These are phyloP conservation scores for Coniochaeta sp. DNA, from an alignment of 2,329 filamentous ascomycete genomes.

Conservation along the genomic window DNA sequence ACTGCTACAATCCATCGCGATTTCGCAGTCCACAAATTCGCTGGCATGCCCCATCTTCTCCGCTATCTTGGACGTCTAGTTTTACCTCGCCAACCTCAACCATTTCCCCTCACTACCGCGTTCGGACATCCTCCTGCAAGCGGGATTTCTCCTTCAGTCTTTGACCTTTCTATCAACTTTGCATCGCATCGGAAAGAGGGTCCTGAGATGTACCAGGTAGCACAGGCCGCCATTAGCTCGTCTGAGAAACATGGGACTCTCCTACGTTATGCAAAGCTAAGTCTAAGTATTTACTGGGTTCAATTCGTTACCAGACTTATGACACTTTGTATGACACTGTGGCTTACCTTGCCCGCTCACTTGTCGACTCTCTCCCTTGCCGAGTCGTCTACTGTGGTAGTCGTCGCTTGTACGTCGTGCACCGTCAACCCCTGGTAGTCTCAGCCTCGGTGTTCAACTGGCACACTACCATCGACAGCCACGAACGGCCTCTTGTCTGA, in stretches of 20 bases:
- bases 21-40: background rate
- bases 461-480: background rate
- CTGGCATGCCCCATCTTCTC: background rate
- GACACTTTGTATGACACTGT: background rate
- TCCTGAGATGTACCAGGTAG: too few species aligned
- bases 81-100: background rate
- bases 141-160: background rate
- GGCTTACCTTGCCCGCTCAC: background rate
- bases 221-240: too few species aligned
- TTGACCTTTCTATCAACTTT: background rate
- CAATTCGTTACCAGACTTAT: background rate
- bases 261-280: too few species aligned
- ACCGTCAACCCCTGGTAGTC: background rate
- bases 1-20: background rate
- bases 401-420: background rate
- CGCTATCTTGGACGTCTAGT: background rate
- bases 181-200: background rate
- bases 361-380: background rate
- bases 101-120: background rate
- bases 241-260: too few species aligned
- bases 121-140: background rate
- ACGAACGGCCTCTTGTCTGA: background rate
- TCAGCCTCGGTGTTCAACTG: background rate
- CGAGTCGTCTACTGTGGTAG: background rate
- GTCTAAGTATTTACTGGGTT: too few species aligned